A percentile compares a stretch with the other conserved stretches of the same genome.
These are phyloP conservation scores for Barnettozyma wickerhamii DNA, from an alignment of 805 yeast genomes.

Conservation along the genomic window DNA sequence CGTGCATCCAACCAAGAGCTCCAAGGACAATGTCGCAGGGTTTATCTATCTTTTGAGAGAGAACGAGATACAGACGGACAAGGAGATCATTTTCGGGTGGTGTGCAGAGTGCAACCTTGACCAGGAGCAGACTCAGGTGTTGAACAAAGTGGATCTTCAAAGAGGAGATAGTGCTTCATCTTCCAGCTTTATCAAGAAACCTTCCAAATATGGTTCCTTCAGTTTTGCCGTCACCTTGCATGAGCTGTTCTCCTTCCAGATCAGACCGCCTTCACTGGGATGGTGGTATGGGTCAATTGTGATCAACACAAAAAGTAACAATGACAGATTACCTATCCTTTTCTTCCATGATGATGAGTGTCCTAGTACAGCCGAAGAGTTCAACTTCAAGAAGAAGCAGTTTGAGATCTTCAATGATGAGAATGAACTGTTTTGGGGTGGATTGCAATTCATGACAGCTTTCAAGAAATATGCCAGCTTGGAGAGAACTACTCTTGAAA, in stretches of 20 bases:
- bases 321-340: slow-evolving; percentile 70
- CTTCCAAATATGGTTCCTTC: slow-evolving; percentile 47
- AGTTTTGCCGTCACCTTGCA: slow-evolving; percentile 62
- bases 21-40: slow-evolving; percentile 78
- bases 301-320: slow-evolving; percentile 56
- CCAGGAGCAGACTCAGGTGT: slow-evolving; percentile 42
- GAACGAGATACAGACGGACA: slow-evolving; percentile 33
- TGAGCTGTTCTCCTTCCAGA: slow-evolving; percentile 72
- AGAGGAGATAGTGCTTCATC: background rate
- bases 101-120: slow-evolving; percentile 53
- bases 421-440: slow-evolving; percentile 83
- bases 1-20: slow-evolving; percentile 73
- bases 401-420: slow-evolving; percentile 70
- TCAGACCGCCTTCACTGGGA: slow-evolving; percentile 77
- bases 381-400: slow-evolving; percentile 51
- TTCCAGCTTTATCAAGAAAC: slow-evolving; percentile 42
- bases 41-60: slow-evolving; percentile 63
- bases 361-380: slow-evolving; percentile 64
- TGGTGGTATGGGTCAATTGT: slow-evolving; percentile 92
- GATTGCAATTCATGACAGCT: slow-evolving; percentile 62
- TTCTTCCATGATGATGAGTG: slow-evolving; percentile 92
- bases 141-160: slow-evolving; percentile 45
- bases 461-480: slow-evolving; percentile 54
- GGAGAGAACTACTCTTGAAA: slow-evolving; percentile 67
- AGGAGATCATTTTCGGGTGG: slow-evolving; percentile 60